Evolutionary conservation across 176 grass and related monocot species (phyloP).

Genomic region (Aegilops tauschii): DNA sequence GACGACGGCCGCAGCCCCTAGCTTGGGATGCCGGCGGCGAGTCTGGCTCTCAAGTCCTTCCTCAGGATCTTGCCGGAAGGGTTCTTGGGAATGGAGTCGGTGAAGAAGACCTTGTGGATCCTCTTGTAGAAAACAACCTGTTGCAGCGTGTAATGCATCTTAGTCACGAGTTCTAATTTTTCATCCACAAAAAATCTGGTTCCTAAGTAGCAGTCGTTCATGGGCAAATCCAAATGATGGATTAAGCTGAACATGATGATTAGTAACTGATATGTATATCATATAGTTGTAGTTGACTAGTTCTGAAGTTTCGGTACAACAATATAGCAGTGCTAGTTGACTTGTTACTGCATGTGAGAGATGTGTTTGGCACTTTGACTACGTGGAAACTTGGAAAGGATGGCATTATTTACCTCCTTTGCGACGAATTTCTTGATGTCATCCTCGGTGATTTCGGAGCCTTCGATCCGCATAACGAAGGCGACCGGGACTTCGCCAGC

Average conservation of each 20-base stretch:
- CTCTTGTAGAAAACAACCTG: slow-evolving; percentile 99
- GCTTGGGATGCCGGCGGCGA: slow-evolving; percentile 43
- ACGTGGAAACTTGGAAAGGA: background rate
- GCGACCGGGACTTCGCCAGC: slow-evolving; percentile 82
- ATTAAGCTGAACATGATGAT: background rate
- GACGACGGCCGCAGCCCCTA: background rate
- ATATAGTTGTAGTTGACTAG: background rate
- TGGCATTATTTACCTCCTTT: slow-evolving; percentile 60
- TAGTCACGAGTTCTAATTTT: background rate
- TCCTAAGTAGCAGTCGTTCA: background rate
- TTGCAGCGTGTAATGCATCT: background rate
- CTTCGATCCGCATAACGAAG: slow-evolving; percentile 59
- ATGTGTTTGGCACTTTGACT: background rate
- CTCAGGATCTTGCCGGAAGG: slow-evolving; percentile 92
- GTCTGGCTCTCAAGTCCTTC: slow-evolving; percentile 93
- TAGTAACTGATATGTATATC: background rate
- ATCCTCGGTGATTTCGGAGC: slow-evolving; percentile 63
- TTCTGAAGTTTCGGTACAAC: background rate
- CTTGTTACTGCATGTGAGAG: background rate
- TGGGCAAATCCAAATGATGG: background rate
- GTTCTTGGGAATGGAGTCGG: slow-evolving; percentile 79
- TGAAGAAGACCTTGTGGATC: slow-evolving; percentile 88
- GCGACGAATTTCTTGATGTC: slow-evolving; percentile 85
- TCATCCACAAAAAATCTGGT: background rate
- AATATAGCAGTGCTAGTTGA: background rate